phyloP scores from a whole-genome alignment of 257 asterid species.

The Plantago ovata region DNA sequence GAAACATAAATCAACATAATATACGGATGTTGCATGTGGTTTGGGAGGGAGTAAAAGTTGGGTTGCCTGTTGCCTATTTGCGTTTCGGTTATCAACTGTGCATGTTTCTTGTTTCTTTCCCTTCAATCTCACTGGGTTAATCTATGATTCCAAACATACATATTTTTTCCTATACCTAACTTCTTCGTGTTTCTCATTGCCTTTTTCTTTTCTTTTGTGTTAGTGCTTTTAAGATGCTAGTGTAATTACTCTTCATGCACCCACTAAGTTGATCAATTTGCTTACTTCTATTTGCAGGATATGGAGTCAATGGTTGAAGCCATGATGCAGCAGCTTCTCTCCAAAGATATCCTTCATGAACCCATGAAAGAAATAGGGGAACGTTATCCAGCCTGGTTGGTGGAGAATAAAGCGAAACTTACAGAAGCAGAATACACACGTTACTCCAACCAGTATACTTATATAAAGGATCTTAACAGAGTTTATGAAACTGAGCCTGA shows the following conservation, averaged over 20 bases:
- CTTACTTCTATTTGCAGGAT: constrained; percentile 42
- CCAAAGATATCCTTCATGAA: constrained; percentile 90
- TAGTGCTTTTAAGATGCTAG: too few species aligned
- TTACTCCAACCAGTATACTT: constrained; percentile 56
- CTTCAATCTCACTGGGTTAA: too few species aligned
- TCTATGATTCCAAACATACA: too few species aligned
- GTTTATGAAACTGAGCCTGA: constrained; percentile 75
- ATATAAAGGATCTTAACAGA: constrained; percentile 59
- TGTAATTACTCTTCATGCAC: neutral
- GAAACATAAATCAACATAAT: too few species aligned
- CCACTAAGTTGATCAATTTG: constrained; percentile 2
- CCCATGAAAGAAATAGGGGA: constrained; percentile 98
- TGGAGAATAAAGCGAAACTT: constrained; percentile 62
- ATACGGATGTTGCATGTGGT: too few species aligned
- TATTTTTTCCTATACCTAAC: too few species aligned
- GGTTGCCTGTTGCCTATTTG: too few species aligned
- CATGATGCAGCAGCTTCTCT: constrained; percentile 95
- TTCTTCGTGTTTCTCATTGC: neutral
- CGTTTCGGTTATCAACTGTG: too few species aligned
- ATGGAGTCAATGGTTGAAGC: constrained; percentile 93
- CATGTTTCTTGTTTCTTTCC: too few species aligned
- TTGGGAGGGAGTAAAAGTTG: too few species aligned
- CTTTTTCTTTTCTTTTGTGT: too few species aligned
- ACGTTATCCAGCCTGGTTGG: constrained; percentile 88
- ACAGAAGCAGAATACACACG: constrained; percentile 60